Evolutionary conservation across 2,329 filamentous ascomycete species (phyloP).

Genomic region (Mycocentrospora acerina): DNA sequence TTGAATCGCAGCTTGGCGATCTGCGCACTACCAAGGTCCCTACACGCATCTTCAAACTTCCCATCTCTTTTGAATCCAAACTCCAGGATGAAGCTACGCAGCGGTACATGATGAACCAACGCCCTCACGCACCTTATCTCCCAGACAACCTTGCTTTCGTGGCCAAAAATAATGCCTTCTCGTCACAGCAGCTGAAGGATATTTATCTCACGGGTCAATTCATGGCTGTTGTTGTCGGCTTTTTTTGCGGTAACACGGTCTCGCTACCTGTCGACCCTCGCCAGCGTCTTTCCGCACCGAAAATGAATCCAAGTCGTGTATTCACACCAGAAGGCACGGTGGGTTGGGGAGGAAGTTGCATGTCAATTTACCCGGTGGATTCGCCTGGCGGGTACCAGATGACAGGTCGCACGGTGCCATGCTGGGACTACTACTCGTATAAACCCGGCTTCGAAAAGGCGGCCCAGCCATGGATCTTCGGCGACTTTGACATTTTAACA

Average conservation of each 20-base stretch:
- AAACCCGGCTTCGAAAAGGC: constrained; percentile 50
- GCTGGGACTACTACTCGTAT: constrained; percentile 56
- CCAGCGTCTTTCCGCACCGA: constrained; percentile 56
- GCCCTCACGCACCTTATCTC: constrained; percentile 62
- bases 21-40: constrained; percentile 45
- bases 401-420: constrained; percentile 55
- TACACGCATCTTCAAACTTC: constrained; percentile 46
- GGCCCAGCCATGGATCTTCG: constrained; percentile 56
- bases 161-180: constrained; percentile 57
- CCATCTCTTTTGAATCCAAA: constrained; percentile 47
- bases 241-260: constrained; percentile 57
- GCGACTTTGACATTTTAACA: constrained; percentile 59
- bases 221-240: constrained; percentile 57
- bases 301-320: constrained; percentile 59
- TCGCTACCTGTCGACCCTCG: constrained; percentile 57
- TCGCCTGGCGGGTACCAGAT: constrained; percentile 60
- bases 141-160: constrained; percentile 63
- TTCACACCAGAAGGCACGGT: constrained; percentile 60
- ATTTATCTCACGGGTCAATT: constrained; percentile 55
- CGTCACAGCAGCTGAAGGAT: constrained; percentile 51
- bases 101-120: constrained; percentile 63
- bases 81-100: constrained; percentile 55
- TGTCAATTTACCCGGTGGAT: constrained; percentile 58
- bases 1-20: constrained; percentile 48
- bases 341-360: constrained; percentile 58